Percentiles rank a stretch among this genome's conserved stretches.
Evolutionary conservation across 306 rosid genomes (phyloP).

Genomic region (Urtica urens): DNA sequence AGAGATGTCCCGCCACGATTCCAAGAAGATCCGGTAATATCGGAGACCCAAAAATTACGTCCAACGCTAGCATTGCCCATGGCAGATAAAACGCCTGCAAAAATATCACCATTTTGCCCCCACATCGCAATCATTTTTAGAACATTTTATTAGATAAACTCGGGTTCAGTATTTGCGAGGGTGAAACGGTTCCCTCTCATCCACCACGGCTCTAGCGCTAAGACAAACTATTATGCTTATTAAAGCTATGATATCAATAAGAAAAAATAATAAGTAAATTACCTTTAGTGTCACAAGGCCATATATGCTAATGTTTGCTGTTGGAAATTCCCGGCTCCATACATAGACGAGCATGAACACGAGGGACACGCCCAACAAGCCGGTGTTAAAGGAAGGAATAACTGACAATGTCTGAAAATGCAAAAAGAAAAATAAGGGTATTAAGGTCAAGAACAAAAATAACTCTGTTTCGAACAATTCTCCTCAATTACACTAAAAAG

Average conservation of each 20-base stretch:
- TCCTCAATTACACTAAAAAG: too few relatives aligned
- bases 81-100: conserved; percentile 98
- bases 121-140: too few relatives aligned
- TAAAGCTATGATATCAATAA: too few relatives aligned
- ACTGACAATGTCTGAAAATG: conserved; percentile 46
- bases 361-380: conserved; percentile 67
- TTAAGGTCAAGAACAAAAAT: conserved; percentile 10
- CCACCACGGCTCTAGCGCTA: too few relatives aligned
- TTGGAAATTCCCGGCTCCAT: conserved; percentile 98
- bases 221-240: too few relatives aligned
- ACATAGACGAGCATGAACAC: conserved; percentile 90
- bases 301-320: conserved; percentile 67
- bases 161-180: neutral
- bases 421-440: neutral
- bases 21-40: conserved; percentile 63
- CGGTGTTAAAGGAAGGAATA: conserved; percentile 50
- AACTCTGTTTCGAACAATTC: too few relatives aligned
- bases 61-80: conserved; percentile 93
- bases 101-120: conserved; percentile 10
- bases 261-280: neutral
- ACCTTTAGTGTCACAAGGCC: conserved; percentile 93
- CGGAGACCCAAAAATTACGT: conserved; percentile 74
- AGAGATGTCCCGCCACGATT: conserved; percentile 88
- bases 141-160: neutral
- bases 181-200: too few relatives aligned